Evolutionary conservation across 1,284 basidiomycete species (phyloP).

Genomic region (Schizophyllum commune): DNA sequence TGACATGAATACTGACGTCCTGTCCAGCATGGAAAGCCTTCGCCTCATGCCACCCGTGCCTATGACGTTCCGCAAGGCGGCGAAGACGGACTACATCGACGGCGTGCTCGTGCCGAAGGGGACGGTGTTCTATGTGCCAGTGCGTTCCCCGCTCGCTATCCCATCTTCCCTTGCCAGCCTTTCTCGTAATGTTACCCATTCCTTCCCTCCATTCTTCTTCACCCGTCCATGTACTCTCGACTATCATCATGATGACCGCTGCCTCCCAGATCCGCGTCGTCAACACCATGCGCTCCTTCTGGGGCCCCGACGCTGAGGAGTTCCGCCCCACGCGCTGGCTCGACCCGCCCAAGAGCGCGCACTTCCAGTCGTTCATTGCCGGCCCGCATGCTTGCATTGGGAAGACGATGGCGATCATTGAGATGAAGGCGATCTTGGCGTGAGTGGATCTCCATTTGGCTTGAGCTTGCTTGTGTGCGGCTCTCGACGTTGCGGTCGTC

Average conservation of each 20-base stretch:
- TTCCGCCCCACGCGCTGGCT: constrained; percentile 6
- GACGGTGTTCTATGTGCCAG: constrained; percentile 39
- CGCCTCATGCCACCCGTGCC: constrained; percentile 39
- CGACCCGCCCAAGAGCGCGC: constrained; percentile 26
- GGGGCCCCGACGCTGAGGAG: constrained; percentile 3
- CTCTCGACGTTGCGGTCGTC: too few relatives aligned
- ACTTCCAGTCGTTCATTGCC: constrained; percentile 32
- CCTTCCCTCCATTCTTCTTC: not conserved
- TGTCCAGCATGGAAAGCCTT: constrained; percentile 27
- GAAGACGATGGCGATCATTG: constrained; percentile 43
- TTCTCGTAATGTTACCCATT: too few relatives aligned
- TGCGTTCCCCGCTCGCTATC: too few relatives aligned
- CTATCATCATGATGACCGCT: too few relatives aligned
- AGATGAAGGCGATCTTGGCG: constrained; percentile 43
- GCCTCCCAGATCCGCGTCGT: constrained; percentile 43
- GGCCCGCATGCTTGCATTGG: constrained; percentile 44
- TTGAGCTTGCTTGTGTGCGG: too few relatives aligned
- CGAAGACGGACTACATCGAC: constrained; percentile 35
- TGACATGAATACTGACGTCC: not conserved
- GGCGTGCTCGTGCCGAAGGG: constrained; percentile 38
- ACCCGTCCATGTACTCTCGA: too few relatives aligned
- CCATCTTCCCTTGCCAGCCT: too few relatives aligned
- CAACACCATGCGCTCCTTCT: constrained; percentile 31
- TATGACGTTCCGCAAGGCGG: constrained; percentile 35
- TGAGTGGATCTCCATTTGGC: constrained; percentile 16